These are phyloP conservation scores for Sicyos baderoa DNA, from an alignment of 306 rosid genomes.

Conservation along the genomic window DNA sequence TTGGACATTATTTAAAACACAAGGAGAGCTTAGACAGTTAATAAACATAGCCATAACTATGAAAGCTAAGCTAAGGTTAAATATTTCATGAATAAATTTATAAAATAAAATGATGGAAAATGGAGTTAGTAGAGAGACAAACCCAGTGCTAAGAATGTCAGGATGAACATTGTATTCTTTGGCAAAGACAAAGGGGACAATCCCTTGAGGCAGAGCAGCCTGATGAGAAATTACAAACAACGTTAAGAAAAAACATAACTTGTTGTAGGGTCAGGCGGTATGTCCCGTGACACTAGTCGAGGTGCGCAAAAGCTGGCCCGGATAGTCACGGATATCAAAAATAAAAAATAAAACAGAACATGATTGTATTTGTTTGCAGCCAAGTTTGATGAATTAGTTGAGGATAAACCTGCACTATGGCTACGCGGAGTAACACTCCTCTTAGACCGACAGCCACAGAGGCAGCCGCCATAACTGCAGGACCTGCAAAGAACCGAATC, in stretches of 20 bases:
- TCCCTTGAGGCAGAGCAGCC: slow-evolving; percentile 19
- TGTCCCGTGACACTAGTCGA: too few species aligned
- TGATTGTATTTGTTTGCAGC: neutral
- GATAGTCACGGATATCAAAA: too few species aligned
- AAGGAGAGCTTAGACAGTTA: too few species aligned
- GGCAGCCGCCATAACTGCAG: slow-evolving; percentile 24
- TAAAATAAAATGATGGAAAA: neutral
- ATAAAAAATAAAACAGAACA: too few species aligned
- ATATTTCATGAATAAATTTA: neutral
- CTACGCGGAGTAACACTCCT: slow-evolving; percentile 18
- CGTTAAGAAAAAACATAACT: neutral
- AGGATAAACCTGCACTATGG: slow-evolving; percentile 25
- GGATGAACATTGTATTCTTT: slow-evolving; percentile 12
- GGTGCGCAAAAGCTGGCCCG: too few species aligned
- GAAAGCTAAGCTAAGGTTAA: too few species aligned
- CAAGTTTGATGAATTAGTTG: neutral
- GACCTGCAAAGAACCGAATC: slow-evolving; percentile 23
- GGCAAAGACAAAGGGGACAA: slow-evolving; percentile 16
- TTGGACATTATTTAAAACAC: too few species aligned
- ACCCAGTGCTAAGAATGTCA: slow-evolving; percentile 16
- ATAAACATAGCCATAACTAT: neutral
- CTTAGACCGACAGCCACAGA: slow-evolving; percentile 23
- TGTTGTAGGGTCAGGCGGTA: too few species aligned
- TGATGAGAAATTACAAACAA: neutral
- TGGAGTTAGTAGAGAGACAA: neutral